A percentile compares a stretch with the other conserved stretches of the same genome.
phyloP scores from a whole-genome alignment of 257 asterid genomes.

The Buddleja alternifolia region DNA sequence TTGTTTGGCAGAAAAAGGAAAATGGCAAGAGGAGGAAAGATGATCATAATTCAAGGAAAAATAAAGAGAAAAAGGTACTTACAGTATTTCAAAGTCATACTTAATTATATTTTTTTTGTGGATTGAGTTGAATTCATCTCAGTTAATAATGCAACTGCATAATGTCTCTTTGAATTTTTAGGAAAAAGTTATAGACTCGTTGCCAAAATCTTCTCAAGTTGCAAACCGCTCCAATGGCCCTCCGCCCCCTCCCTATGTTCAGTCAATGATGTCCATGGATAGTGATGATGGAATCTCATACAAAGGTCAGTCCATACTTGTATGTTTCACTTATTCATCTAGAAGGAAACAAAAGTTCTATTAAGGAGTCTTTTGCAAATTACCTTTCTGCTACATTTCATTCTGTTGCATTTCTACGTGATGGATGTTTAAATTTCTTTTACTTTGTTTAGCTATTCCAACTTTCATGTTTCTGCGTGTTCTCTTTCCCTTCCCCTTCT shows the following conservation, averaged over 20 bases:
- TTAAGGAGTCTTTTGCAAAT: slow-evolving; percentile 20
- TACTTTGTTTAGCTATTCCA: neutral
- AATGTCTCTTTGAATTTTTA: slow-evolving; percentile 34
- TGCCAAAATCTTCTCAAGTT: slow-evolving; percentile 69
- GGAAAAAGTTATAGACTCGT: slow-evolving; percentile 74
- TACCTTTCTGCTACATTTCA: slow-evolving; percentile 10
- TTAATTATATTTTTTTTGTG: neutral
- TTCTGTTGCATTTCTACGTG: neutral
- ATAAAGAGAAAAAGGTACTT: slow-evolving; percentile 63
- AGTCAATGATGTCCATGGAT: slow-evolving; percentile 66
- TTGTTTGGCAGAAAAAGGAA: slow-evolving; percentile 61
- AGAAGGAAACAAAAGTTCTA: neutral
- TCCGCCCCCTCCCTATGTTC: slow-evolving; percentile 71
- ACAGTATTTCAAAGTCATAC: neutral
- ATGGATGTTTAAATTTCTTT: slow-evolving; percentile 3
- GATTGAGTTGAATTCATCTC: neutral
- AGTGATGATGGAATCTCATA: slow-evolving; percentile 84
- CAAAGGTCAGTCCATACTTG: slow-evolving; percentile 52
- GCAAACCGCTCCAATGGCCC: slow-evolving; percentile 68
- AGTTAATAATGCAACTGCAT: slow-evolving; percentile 5
- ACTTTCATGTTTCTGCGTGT: neutral
- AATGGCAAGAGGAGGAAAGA: slow-evolving; percentile 73
- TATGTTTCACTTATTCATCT: slow-evolving; percentile 8
- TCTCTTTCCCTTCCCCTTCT: neutral
- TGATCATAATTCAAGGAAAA: slow-evolving; percentile 55